These are phyloP conservation scores for Caryopteris hybrid DNA, from an alignment of 305 asterid genomes.

Conservation along the genomic window DNA sequence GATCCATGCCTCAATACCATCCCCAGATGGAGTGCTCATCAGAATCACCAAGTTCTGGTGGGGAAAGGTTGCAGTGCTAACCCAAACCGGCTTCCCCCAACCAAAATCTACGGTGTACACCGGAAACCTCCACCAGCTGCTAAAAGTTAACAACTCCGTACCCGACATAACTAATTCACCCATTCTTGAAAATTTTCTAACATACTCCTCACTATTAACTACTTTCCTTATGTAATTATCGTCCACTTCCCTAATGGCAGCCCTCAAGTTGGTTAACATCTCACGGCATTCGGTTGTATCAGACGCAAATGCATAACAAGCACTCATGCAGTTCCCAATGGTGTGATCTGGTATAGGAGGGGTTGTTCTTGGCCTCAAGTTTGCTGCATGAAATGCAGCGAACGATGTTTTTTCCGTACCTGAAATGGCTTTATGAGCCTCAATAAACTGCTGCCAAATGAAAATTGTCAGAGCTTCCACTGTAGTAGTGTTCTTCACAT, in stretches of 20 bases:
- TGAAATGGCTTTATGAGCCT: not conserved
- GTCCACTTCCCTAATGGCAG: slow-evolving; percentile 15
- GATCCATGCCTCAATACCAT: slow-evolving; percentile 9
- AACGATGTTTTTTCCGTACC: not conserved
- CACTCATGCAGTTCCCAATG: slow-evolving; percentile 24
- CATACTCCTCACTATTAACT: slow-evolving; percentile 15
- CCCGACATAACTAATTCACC: not conserved
- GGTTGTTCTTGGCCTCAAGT: slow-evolving; percentile 28
- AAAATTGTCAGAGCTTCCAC: slow-evolving; percentile 5
- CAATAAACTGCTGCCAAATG: slow-evolving; percentile 24
- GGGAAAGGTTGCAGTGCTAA: slow-evolving; percentile 23
- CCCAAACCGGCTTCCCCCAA: slow-evolving; percentile 42
- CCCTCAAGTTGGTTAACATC: slow-evolving; percentile 17
- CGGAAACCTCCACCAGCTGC: slow-evolving; percentile 41
- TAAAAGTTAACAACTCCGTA: no score
- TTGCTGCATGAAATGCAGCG: slow-evolving; percentile 21
- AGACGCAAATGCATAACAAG: not conserved
- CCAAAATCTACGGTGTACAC: slow-evolving; percentile 39
- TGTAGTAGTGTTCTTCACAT: slow-evolving; percentile 3
- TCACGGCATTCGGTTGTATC: not conserved
- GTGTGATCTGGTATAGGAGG: slow-evolving; percentile 12
- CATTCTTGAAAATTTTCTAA: not conserved
- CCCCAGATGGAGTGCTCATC: not conserved
- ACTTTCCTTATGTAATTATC: not conserved
- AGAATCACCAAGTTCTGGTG: not conserved